Percentiles rank a stretch among this genome's conserved stretches.
phyloP scores from a whole-genome alignment of 208 protist species.

The Trypanosoma rangeli region DNA sequence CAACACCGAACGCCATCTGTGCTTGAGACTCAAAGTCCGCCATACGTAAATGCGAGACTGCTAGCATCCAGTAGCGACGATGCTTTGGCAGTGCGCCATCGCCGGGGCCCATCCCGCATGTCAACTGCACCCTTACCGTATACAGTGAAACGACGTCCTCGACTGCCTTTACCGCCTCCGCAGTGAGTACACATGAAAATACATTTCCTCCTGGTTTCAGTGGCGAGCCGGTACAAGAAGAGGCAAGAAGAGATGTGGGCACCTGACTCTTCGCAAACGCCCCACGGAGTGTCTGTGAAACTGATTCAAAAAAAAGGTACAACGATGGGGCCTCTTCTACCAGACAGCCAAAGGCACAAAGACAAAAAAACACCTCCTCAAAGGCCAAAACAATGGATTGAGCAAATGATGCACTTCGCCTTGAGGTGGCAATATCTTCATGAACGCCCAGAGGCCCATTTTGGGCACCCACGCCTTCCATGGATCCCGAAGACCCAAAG shows the following conservation, averaged over 20 bases:
- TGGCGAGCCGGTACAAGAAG: conserved; percentile 4
- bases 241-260: conserved; percentile 29
- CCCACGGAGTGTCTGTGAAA: neutral
- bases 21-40: conserved; percentile 23
- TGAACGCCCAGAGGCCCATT: neutral
- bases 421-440: neutral
- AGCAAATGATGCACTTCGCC: neutral
- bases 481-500: neutral
- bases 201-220: neutral
- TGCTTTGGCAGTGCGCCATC: conserved; percentile 15
- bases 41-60: conserved; percentile 46
- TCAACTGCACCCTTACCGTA: neutral
- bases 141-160: conserved; percentile 34
- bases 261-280: conserved; percentile 1
- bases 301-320: neutral
- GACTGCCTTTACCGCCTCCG: conserved; percentile 37
- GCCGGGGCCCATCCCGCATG: neutral
- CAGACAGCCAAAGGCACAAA: neutral
- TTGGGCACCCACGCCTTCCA: neutral
- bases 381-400: conserved; percentile 17
- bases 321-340: neutral
- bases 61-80: conserved; percentile 45
- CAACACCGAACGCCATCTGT: neutral
- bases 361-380: conserved; percentile 13
- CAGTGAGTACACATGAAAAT: conserved; percentile 25